Evolutionary conservation across 2,329 filamentous ascomycete species (phyloP).

Genomic region (Cryphonectria nitschkei): DNA sequence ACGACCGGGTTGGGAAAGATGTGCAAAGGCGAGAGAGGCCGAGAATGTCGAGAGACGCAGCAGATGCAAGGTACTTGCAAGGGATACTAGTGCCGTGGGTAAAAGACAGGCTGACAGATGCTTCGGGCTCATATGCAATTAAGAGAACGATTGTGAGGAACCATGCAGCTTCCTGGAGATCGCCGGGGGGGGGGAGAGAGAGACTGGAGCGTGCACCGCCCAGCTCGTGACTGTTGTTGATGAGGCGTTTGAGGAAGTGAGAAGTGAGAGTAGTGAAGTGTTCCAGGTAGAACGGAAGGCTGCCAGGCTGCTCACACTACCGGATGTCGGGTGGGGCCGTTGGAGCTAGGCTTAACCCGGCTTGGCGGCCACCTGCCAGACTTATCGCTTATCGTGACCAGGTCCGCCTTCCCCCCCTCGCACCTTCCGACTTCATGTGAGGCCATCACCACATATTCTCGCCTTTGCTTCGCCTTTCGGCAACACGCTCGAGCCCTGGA

Average conservation of each 20-base stretch:
- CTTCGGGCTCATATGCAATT: not conserved
- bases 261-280: not conserved
- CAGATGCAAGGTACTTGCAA: not conserved
- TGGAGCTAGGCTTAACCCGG: not conserved
- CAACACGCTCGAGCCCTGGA: not conserved
- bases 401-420: not conserved
- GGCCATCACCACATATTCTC: slow-evolving; percentile 2
- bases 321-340: slow-evolving; percentile 6
- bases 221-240: not conserved
- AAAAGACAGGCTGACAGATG: not conserved
- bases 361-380: slow-evolving; percentile 3
- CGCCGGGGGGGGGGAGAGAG: not conserved
- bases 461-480: too few relatives aligned
- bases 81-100: too few relatives aligned
- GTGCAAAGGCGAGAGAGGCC: not conserved
- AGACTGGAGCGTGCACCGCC: not conserved
- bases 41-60: not conserved
- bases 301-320: not conserved
- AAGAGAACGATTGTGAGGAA: not conserved
- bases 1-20: not conserved
- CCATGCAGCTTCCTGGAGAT: not conserved
- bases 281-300: not conserved
- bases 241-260: not conserved
- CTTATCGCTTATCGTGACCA: not conserved
- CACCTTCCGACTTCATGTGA: slow-evolving; percentile 4